Evolutionary conservation across 2,329 filamentous ascomycete species (phyloP).

Genomic region (Balansia obtecta): DNA sequence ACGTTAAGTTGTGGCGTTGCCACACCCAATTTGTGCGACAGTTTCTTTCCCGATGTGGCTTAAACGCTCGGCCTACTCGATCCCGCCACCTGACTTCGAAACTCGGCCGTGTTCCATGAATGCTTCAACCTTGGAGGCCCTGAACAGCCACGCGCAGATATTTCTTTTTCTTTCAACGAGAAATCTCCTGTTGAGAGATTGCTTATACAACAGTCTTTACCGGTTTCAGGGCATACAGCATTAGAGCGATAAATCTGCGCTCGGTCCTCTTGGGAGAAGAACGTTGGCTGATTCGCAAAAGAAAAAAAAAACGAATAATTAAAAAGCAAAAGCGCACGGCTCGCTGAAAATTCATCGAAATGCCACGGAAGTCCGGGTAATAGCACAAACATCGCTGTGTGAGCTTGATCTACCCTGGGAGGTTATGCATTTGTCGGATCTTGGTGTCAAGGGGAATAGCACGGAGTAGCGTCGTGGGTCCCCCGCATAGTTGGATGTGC

Average conservation of each 20-base stretch:
- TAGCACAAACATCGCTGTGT: not conserved
- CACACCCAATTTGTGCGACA: too few species aligned
- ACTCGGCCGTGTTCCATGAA: slow-evolving; percentile 32
- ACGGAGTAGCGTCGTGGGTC: not conserved
- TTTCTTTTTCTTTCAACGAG: not conserved
- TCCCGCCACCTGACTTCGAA: slow-evolving; percentile 22
- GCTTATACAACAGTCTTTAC: too few species aligned
- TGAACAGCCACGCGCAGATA: slow-evolving; percentile 4
- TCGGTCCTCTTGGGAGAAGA: too few species aligned
- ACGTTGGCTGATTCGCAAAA: too few species aligned
- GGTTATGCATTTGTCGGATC: not conserved
- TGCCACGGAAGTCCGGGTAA: not conserved
- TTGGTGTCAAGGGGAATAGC: not conserved
- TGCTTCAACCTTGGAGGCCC: slow-evolving; percentile 28
- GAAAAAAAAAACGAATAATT: too few species aligned
- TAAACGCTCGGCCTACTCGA: not conserved
- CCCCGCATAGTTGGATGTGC: not conserved
- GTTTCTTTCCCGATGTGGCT: slow-evolving; percentile 1
- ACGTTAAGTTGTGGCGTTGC: too few species aligned
- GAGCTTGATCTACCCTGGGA: not conserved
- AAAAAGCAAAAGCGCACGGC: too few species aligned
- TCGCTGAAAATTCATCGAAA: too few species aligned
- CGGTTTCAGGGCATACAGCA: too few species aligned
- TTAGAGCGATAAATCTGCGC: too few species aligned
- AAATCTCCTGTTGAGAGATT: not conserved